These are phyloP conservation scores for Gilbertella persicaria DNA, from an alignment of 371 early-diverging fungal species.

Conservation along the genomic window DNA sequence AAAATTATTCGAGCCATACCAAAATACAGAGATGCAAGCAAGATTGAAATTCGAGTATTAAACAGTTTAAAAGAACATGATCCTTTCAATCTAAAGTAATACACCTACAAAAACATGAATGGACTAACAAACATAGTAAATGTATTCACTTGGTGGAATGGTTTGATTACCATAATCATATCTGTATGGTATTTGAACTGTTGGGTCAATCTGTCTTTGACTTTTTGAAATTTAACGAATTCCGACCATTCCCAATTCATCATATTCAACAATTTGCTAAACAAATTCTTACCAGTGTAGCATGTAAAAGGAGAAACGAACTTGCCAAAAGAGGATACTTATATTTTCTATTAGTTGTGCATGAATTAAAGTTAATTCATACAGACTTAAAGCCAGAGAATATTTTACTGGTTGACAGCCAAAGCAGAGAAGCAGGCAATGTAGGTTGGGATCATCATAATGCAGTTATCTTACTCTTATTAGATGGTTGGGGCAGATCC, in stretches of 20 bases:
- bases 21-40: constrained; percentile 94
- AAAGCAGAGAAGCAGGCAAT: constrained; percentile 19
- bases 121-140: constrained; percentile 36
- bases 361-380: constrained; percentile 81
- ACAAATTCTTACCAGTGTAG: constrained; percentile 76
- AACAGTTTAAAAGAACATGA: constrained; percentile 76
- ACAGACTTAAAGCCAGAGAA: constrained; percentile 96
- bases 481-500: constrained; percentile 19
- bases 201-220: constrained; percentile 89
- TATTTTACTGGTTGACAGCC: constrained; percentile 63
- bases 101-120: background rate
- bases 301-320: constrained; percentile 51
- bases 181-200: constrained; percentile 97
- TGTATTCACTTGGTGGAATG: constrained; percentile 78
- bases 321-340: background rate
- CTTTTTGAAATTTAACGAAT: constrained; percentile 88
- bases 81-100: constrained; percentile 67
- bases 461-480: background rate
- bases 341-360: constrained; percentile 60
- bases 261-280: constrained; percentile 85
- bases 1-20: constrained; percentile 93
- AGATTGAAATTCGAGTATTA: constrained; percentile 87
- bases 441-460: constrained; percentile 6
- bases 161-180: constrained; percentile 89
- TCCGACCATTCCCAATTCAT: constrained; percentile 81